Evolutionary conservation across 768 basidiomycete species (phyloP).

Genomic region (Hygrocybe punicea): DNA sequence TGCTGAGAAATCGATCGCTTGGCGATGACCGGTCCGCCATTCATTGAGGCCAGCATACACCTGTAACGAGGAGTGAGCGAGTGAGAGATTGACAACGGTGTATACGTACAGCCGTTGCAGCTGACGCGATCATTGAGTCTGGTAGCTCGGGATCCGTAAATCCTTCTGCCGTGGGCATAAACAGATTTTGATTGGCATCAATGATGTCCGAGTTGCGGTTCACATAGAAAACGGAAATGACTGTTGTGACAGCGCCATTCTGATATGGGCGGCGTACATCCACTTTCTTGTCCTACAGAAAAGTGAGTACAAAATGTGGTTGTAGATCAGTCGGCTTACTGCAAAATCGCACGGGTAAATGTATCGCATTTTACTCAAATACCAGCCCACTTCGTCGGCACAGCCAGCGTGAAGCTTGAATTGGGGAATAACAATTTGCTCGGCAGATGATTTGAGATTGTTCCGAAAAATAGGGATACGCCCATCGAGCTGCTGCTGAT

Average conservation of each 20-base stretch:
- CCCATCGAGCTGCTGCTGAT: too few relatives aligned
- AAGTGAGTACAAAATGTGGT: neutral
- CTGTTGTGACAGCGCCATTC: neutral
- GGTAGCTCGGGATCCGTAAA: neutral
- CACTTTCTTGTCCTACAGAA: neutral
- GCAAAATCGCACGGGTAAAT: neutral
- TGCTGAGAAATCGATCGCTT: neutral
- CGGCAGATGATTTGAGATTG: too few relatives aligned
- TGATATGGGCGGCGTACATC: neutral
- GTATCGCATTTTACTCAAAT: neutral
- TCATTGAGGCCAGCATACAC: neutral
- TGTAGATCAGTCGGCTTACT: neutral
- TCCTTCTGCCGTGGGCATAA: neutral
- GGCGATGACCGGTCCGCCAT: neutral
- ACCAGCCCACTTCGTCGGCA: neutral
- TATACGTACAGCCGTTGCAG: neutral
- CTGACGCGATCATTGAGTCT: neutral
- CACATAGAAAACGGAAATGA: neutral
- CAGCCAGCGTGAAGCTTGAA: neutral
- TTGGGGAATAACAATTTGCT: too few relatives aligned
- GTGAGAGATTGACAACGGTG: neutral
- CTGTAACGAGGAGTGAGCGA: neutral
- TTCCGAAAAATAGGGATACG: too few relatives aligned
- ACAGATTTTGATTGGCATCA: neutral
- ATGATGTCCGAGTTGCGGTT: neutral